Evolutionary conservation across 257 asterid species (phyloP).

Genomic region (Scutellaria minor): DNA sequence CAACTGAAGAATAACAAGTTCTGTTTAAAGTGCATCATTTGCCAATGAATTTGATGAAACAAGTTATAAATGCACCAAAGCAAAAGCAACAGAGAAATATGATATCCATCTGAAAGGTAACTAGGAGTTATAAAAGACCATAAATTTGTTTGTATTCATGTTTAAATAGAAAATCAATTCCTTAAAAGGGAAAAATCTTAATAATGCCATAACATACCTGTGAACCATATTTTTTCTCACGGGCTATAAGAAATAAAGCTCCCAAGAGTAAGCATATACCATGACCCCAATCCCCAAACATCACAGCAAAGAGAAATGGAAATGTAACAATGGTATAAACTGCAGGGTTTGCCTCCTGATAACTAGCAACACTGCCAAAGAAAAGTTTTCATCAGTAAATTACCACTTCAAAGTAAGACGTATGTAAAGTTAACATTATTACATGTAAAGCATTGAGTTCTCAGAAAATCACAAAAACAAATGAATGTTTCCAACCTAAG

Average conservation of each 20-base stretch:
- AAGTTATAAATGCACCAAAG: slow-evolving; percentile 5
- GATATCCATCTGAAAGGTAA: slow-evolving; percentile 15
- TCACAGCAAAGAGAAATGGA: slow-evolving; percentile 97
- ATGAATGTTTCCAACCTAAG: background rate
- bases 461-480: slow-evolving; percentile 5
- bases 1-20: slow-evolving; percentile 6
- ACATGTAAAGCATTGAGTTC: slow-evolving; percentile 15
- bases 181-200: background rate
- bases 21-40: background rate
- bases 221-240: slow-evolving; percentile 74
- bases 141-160: background rate
- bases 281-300: slow-evolving; percentile 99
- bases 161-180: slow-evolving; percentile 4
- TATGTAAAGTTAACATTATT: slow-evolving; percentile 10
- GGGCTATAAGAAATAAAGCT: slow-evolving; percentile 76
- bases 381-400: slow-evolving; percentile 35
- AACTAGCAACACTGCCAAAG: slow-evolving; percentile 79
- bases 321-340: slow-evolving; percentile 84
- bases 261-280: slow-evolving; percentile 88
- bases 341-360: slow-evolving; percentile 97
- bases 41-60: slow-evolving; percentile 12
- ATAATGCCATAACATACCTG: slow-evolving; percentile 57
- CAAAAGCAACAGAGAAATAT: slow-evolving; percentile 6
- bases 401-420: slow-evolving; percentile 22
- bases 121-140: slow-evolving; percentile 4